Conservation (phyloP, 192 early-diverging fungal species). For the Spizellomyces punctatus region DNA sequence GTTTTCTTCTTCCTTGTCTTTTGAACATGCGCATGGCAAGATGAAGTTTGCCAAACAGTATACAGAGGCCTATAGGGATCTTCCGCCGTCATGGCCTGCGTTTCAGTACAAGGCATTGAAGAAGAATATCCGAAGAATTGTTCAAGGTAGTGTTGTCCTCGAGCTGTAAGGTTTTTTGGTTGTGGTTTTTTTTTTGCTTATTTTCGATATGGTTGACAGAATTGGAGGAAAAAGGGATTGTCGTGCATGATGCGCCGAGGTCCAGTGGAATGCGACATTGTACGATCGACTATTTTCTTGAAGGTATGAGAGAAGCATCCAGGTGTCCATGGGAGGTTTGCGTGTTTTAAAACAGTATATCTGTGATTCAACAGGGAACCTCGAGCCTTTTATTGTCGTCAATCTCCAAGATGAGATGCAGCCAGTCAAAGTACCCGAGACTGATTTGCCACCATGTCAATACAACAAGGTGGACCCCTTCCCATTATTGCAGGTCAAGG, state of each 20-base stretch:
- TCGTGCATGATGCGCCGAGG: not conserved
- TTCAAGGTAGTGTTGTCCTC: constrained; percentile 6
- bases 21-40: not conserved
- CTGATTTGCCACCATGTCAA: not conserved
- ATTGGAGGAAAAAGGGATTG: constrained; percentile 29
- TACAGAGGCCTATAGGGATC: constrained; percentile 24
- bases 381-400: constrained; percentile 27
- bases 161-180: not conserved
- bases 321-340: not conserved
- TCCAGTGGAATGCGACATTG: constrained; percentile 3
- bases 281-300: constrained; percentile 31
- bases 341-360: not conserved
- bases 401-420: constrained; percentile 15
- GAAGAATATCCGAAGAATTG: constrained; percentile 31
- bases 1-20: not conserved
- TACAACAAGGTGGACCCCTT: not conserved
- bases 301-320: not conserved
- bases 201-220: constrained; percentile 8
- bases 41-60: constrained; percentile 39
- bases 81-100: constrained; percentile 28
- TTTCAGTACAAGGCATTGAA: constrained; percentile 35
- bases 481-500: not conserved
- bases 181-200: not conserved
- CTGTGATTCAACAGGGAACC: constrained; percentile 11
- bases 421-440: not conserved